Percentiles rank a stretch among this genome's conserved stretches.
Evolutionary conservation across 176 grass and related monocot species (phyloP).

Genomic region (Oryza glumipatula): DNA sequence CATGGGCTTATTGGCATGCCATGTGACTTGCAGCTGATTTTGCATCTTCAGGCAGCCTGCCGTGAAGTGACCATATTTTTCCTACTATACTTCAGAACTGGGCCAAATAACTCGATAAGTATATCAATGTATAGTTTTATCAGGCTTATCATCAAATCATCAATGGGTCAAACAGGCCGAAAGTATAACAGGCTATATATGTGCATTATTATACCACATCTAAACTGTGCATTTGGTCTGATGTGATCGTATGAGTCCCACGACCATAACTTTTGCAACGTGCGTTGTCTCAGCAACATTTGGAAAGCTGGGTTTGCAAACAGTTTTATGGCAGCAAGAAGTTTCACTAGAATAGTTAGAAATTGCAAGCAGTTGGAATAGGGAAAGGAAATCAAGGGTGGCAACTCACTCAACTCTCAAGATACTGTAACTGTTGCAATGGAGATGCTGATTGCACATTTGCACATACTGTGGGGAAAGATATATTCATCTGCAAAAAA

Average conservation of each 20-base stretch:
- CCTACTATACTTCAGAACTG: neutral
- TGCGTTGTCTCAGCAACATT: neutral
- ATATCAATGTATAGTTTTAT: neutral
- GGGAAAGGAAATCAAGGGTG: neutral
- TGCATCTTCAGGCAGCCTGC: neutral
- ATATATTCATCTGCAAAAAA: neutral
- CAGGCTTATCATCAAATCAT: neutral
- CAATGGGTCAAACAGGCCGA: neutral
- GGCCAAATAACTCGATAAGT: neutral
- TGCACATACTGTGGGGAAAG: neutral
- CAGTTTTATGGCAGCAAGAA: neutral
- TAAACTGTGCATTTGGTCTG: neutral
- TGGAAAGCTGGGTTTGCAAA: neutral
- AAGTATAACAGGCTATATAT: neutral
- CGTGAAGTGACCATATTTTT: neutral
- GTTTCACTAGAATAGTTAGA: slow-evolving; percentile 28
- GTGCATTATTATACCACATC: neutral
- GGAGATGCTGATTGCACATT: neutral
- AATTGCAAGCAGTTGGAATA: neutral
- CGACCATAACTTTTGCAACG: neutral
- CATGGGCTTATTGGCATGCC: neutral
- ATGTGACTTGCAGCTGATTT: neutral
- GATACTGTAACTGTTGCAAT: slow-evolving; percentile 40
- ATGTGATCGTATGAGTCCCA: neutral
- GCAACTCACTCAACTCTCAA: neutral